Base-by-base conservation (phyloP, 495 filamentous ascomycete species). In the Schizothecium vesticola region DNA sequence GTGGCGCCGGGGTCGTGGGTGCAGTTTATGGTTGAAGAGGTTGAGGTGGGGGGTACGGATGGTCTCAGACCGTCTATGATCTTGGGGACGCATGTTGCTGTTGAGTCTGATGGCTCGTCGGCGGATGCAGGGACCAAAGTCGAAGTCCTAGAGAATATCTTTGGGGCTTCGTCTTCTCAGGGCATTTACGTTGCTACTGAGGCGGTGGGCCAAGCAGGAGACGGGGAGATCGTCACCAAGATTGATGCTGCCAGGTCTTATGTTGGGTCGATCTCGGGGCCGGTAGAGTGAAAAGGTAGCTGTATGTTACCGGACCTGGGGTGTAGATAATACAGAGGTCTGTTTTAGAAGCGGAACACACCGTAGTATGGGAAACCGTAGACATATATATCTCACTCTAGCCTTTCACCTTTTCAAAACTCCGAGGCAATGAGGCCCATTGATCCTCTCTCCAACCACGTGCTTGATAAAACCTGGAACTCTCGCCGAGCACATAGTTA, bases 11-110 rank as follows among this genome's bases (percentile, higher is more conserved):
- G 83, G 13, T 78, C 80, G 12, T 82, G 71, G 65, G 75, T 87
- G 3, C 83, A 85, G 67, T 87, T 86, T 70, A 80, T 84, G 31
- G 74, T 80, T 33, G 76, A 81, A 58, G 73, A 73, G 51, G 63
- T 66, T 68, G 56, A n/a, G 0, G 56, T 57, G 33, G 23, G 28
- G 19, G 43, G 56, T 0, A 58, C 13, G n/a, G 29, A 56, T 23
- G 28, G 2, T 7, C 13, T 6, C 11, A 59, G 25, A 7, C 28
- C n/a, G 22, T 22, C 61, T 8, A 10, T 59, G 19, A 59, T 60
- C 21, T 10, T 67, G 19, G 63, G 33, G n/a, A 24, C 28, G n/a
- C 62, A 57, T 51, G 43, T 51, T n/a, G 43, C 6, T n/a, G 33
- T 16, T 43, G 51, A 43, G 13, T 10, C 28, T 10, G 56, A 5